Conservation (phyloP, 2,329 filamentous ascomycete species). For the Talaromyces sp. region DNA sequence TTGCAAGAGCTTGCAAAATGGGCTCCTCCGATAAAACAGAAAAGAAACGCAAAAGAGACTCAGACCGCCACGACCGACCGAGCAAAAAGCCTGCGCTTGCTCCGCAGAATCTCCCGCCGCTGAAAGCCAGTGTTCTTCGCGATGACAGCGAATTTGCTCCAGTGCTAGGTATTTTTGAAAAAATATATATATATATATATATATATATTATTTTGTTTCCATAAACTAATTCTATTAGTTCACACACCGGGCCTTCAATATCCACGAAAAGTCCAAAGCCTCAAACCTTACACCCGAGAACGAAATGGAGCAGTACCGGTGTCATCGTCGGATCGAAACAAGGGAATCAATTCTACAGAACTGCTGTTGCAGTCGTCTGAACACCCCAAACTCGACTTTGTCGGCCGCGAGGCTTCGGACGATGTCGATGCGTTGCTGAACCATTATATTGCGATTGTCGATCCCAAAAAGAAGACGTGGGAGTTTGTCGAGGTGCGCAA, state of each 20-base stretch:
- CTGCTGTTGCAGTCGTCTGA: conserved; percentile 56
- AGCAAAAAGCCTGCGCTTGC: conserved; percentile 44
- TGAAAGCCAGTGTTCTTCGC: conserved; percentile 42
- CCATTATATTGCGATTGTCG: conserved; percentile 58
- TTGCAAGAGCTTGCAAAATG: neutral
- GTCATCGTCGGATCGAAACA: conserved; percentile 24
- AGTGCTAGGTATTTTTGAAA: conserved; percentile 49
- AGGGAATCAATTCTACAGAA: conserved; percentile 38
- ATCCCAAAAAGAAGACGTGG: conserved; percentile 48
- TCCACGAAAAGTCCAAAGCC: conserved; percentile 22
- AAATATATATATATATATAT: no score
- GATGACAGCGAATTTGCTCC: conserved; percentile 44
- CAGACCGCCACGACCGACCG: conserved; percentile 37
- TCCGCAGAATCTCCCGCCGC: conserved; percentile 29
- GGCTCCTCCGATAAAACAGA: conserved; percentile 21
- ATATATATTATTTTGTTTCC: no score
- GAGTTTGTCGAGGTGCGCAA: conserved; percentile 51
- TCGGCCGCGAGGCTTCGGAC: conserved; percentile 46
- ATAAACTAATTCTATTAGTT: conserved; percentile 19
- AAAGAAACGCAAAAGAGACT: conserved; percentile 48
- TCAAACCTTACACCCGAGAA: conserved; percentile 42
- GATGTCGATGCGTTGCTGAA: conserved; percentile 48
- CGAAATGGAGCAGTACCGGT: conserved; percentile 38
- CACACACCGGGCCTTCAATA: conserved; percentile 29
- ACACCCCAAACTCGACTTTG: conserved; percentile 56